Base-by-base conservation (phyloP, 805 yeast genomes). In the Candida chauliodis region DNA sequence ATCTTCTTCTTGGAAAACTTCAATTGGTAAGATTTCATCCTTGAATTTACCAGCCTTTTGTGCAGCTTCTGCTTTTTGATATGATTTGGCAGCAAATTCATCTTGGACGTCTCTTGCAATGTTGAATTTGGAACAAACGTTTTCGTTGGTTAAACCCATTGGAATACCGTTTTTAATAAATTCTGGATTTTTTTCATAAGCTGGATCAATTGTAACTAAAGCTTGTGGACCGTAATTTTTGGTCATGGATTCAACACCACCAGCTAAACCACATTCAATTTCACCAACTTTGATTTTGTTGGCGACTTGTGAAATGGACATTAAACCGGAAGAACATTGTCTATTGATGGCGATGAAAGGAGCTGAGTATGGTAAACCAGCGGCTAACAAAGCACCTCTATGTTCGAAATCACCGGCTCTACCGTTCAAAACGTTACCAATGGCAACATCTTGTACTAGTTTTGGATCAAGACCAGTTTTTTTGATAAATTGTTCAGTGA, bases 331-430 rank as follows among this genome's bases (percentile, higher is more conserved):
- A 7, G 96, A 87, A 62, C 98, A 90, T 62, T 91, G 97, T 65
- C 98, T 80, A 71, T 90, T 90, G 46, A 90, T 57, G 10, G 95
- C 89, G 51, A 79, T 66, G 51, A 89, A 86, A 7, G 96, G 90
- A 10, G 82, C 73, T 1, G 80, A 62, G 58, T 82, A 68, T 26
- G 97, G 97, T 35, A 90, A 73, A 20, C 96, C 97, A 9, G 97
- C 95, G 14, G 89, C 90, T 43, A 91, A 73, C 48, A 78, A 72
- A 25, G 97, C 96, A 34, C 95, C 96, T 51, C 98, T 74, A 65
- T 87, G 95, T 64, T 90, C 97, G 39, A 84, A 84, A 40, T 91
- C 96, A 51, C 97, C 98, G 16, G 96, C 95, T 35, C 95, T 95
- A 30, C 78, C 75, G 66, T 89, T 88, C 55, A 90, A 74, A 18